A percentile compares a stretch with the other conserved stretches of the same genome.
Conservation (phyloP, 345 rosid genomes). For the Syzygium jambos region DNA sequence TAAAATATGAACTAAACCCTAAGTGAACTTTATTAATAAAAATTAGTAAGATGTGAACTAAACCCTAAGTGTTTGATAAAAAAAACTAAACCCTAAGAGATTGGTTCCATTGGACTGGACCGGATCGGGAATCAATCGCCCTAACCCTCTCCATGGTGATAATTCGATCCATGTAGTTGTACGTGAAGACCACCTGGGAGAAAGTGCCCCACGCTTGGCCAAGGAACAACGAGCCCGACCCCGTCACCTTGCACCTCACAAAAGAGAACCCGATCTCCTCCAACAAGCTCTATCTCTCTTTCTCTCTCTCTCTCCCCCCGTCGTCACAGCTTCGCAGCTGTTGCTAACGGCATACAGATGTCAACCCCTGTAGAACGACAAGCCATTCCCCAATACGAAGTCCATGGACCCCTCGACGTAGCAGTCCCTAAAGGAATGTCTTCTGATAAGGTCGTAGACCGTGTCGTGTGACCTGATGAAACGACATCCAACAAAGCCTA, state of each 20-base stretch:
- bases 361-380: too few species aligned
- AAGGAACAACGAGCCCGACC: slow-evolving; percentile 80
- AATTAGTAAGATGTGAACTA: too few species aligned
- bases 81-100: too few species aligned
- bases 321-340: too few species aligned
- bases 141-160: slow-evolving; percentile 16
- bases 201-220: slow-evolving; percentile 99
- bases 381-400: slow-evolving; percentile 38
- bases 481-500: slow-evolving; percentile 28
- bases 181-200: slow-evolving; percentile 80
- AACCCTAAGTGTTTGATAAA: too few species aligned
- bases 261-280: slow-evolving; percentile 98
- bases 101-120: too few species aligned
- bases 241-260: slow-evolving; percentile 86
- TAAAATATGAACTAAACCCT: too few species aligned
- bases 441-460: slow-evolving; percentile 27
- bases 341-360: too few species aligned
- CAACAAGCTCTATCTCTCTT: slow-evolving; percentile 52
- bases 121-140: too few species aligned
- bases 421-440: slow-evolving; percentile 33
- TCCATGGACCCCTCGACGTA: slow-evolving; percentile 38
- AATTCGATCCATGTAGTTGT: slow-evolving; percentile 85
- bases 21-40: too few species aligned
- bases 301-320: too few species aligned
- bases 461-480: slow-evolving; percentile 40